Conservation (phyloP, 306 rosid species). For the Prosopis cineraria region DNA sequence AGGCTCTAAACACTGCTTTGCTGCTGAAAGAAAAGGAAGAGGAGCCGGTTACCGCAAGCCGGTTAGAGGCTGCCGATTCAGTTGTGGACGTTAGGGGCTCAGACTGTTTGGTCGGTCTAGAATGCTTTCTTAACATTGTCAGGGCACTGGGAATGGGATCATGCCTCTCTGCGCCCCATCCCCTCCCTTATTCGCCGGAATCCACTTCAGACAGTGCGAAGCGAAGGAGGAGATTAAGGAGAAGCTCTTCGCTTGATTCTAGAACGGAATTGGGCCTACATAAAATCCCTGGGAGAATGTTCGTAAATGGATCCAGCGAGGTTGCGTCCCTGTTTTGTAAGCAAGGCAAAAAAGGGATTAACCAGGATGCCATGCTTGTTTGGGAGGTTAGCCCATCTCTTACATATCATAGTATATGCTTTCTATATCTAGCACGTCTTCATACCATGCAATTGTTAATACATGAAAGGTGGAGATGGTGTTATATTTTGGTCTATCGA, state of each 20-base stretch:
- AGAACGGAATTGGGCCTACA: slow-evolving; percentile 52
- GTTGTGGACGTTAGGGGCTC: slow-evolving; percentile 56
- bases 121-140: slow-evolving; percentile 77
- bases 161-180: slow-evolving; percentile 52
- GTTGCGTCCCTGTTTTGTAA: slow-evolving; percentile 60
- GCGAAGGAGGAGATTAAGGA: slow-evolving; percentile 50
- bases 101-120: slow-evolving; percentile 76
- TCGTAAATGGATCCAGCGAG: slow-evolving; percentile 65
- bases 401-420: slow-evolving; percentile 9
- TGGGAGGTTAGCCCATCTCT: slow-evolving; percentile 76
- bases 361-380: slow-evolving; percentile 89
- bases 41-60: slow-evolving; percentile 29
- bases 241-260: slow-evolving; percentile 40
- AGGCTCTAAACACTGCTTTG: slow-evolving; percentile 38
- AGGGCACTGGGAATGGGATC: slow-evolving; percentile 97
- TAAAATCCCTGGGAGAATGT: slow-evolving; percentile 61
- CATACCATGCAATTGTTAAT: not conserved
- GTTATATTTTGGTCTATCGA: not conserved
- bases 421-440: not conserved
- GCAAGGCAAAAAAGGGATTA: slow-evolving; percentile 75
- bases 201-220: slow-evolving; percentile 44
- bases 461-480: not conserved
- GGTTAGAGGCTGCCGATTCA: slow-evolving; percentile 67
- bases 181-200: slow-evolving; percentile 43
- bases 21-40: slow-evolving; percentile 11